These are phyloP conservation scores for Ogataea ganodermae DNA, from an alignment of 805 yeast genomes.

Conservation along the genomic window DNA sequence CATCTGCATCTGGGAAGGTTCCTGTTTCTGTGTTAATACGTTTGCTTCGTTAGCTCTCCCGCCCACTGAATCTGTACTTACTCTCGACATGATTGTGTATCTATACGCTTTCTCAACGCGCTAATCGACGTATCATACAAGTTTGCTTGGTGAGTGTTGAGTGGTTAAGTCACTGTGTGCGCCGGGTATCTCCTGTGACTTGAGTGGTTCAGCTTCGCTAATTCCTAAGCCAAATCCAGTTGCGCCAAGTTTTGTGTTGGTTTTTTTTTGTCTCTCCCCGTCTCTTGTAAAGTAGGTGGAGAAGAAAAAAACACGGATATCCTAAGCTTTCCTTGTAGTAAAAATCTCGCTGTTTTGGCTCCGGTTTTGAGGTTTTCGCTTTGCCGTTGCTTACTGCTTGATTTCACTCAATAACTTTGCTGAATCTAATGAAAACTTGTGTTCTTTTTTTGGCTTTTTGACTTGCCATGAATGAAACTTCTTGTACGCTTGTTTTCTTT, in stretches of 20 bases:
- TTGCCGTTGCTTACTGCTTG: background rate
- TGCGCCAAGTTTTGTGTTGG: background rate
- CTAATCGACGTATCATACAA: slow-evolving; percentile 7
- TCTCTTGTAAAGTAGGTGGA: background rate
- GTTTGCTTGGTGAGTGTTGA: background rate
- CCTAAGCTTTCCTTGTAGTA: background rate
- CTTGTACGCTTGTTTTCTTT: slow-evolving; percentile 21
- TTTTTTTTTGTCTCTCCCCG: background rate
- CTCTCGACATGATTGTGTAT: slow-evolving; percentile 13
- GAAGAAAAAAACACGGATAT: background rate
- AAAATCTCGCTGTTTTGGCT: background rate
- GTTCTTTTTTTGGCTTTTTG: background rate
- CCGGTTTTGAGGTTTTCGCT: background rate
- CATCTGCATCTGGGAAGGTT: slow-evolving; percentile 32
- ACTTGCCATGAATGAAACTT: slow-evolving; percentile 12
- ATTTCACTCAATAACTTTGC: background rate
- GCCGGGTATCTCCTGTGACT: slow-evolving; percentile 3
- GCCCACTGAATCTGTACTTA: background rate
- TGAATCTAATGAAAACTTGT: background rate
- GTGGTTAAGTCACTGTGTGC: background rate
- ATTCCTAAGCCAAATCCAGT: background rate
- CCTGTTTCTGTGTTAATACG: slow-evolving; percentile 12
- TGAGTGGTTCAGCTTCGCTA: background rate
- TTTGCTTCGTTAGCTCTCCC: background rate
- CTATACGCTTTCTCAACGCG: slow-evolving; percentile 8